A percentile compares a stretch with the other conserved stretches of the same genome.
These are phyloP conservation scores for Aspergillus caelatus DNA, from an alignment of 2,329 filamentous ascomycete species.

Conservation along the genomic window DNA sequence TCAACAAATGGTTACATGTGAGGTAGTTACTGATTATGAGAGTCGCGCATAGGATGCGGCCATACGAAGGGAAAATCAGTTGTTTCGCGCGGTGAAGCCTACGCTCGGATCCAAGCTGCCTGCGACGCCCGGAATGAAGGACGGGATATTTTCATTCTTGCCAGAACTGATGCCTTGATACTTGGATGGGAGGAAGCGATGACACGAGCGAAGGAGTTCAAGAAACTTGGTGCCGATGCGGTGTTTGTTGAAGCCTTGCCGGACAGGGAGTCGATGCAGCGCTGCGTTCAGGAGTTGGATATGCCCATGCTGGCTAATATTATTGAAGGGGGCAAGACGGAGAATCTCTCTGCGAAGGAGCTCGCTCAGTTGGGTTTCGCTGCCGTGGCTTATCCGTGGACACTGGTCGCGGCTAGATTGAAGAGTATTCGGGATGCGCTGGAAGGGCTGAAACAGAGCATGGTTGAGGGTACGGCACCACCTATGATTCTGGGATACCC, in stretches of 20 bases:
- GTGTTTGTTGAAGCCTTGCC: constrained; percentile 52
- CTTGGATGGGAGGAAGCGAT: constrained; percentile 49
- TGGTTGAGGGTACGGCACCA: constrained; percentile 38
- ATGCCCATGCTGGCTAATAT: constrained; percentile 50
- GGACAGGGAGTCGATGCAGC: constrained; percentile 46
- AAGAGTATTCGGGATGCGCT: constrained; percentile 41
- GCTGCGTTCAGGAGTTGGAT: constrained; percentile 39
- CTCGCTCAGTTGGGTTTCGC: constrained; percentile 44
- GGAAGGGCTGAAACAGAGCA: constrained; percentile 46
- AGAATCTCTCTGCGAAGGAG: constrained; percentile 45
- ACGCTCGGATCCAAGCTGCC: constrained; percentile 51
- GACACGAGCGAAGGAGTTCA: constrained; percentile 43
- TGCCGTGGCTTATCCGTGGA: constrained; percentile 50
- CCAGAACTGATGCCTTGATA: constrained; percentile 46
- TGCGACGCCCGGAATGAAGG: constrained; percentile 51
- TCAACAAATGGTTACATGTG: too few relatives aligned
- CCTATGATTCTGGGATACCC: constrained; percentile 48
- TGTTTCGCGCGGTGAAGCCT: constrained; percentile 50
- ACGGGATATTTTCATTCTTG: constrained; percentile 51
- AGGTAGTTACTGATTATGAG: neutral
- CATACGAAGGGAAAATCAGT: constrained; percentile 53
- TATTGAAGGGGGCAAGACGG: constrained; percentile 47
- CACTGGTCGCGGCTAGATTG: constrained; percentile 48
- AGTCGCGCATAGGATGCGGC: constrained; percentile 37
- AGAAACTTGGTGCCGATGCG: constrained; percentile 46